These are phyloP conservation scores for Sarcocystis neurona DNA, from an alignment of 169 alveolate genomes.

Conservation along the genomic window DNA sequence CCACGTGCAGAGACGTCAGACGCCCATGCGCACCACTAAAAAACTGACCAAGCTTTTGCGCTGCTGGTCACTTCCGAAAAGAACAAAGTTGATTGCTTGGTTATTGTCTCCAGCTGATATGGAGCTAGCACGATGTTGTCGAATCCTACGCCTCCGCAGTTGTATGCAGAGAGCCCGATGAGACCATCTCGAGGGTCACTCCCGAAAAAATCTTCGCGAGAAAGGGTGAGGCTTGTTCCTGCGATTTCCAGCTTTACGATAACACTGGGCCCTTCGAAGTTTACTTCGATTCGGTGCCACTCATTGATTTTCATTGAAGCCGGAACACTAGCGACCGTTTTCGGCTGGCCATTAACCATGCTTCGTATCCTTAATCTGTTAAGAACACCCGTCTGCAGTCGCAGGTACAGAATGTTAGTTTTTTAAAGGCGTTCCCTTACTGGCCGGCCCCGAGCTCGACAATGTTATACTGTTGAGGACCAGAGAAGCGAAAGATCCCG, in stretches of 20 bases:
- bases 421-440: constrained; percentile 32
- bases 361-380: constrained; percentile 42
- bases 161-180: constrained; percentile 70
- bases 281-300: constrained; percentile 68
- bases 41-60: not conserved
- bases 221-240: constrained; percentile 18
- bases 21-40: too few relatives aligned
- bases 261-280: constrained; percentile 66
- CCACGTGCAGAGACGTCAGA: too few relatives aligned
- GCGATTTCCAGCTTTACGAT: constrained; percentile 17
- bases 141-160: constrained; percentile 73
- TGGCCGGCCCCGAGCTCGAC: constrained; percentile 54
- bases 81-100: constrained; percentile 7
- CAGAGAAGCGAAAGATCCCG: constrained; percentile 66
- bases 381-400: not conserved
- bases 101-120: constrained; percentile 6
- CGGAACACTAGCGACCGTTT: constrained; percentile 32
- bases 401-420: not conserved
- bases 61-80: not conserved
- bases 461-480: constrained; percentile 54
- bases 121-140: constrained; percentile 69
- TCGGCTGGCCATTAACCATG: constrained; percentile 14
- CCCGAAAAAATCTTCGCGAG: constrained; percentile 11
- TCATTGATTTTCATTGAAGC: constrained; percentile 19
- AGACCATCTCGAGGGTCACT: constrained; percentile 60